Percentiles rank a stretch among this genome's conserved stretches.
Conservation (phyloP, 1,284 basidiomycete genomes). For the Microbotryum saponariae region DNA sequence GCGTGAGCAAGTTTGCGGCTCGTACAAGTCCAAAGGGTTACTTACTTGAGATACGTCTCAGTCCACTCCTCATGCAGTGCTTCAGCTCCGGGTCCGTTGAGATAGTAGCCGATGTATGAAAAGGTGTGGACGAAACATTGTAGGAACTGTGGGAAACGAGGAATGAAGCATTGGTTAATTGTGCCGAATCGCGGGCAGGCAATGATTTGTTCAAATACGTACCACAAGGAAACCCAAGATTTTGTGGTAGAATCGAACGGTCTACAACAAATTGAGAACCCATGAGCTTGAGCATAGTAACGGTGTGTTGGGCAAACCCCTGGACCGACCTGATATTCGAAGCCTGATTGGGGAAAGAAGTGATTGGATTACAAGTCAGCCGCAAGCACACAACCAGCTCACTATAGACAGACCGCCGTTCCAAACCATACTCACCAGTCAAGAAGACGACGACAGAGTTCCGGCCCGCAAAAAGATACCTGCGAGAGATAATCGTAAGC, state of each 20-base stretch:
- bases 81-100: background rate
- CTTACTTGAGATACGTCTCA: conserved; percentile 22
- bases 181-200: too few relatives aligned
- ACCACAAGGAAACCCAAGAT: conserved; percentile 9
- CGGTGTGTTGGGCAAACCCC: background rate
- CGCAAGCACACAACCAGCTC: too few relatives aligned
- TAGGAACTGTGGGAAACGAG: background rate
- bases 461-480: conserved; percentile 10
- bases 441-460: conserved; percentile 15
- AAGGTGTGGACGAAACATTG: conserved; percentile 19
- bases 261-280: background rate
- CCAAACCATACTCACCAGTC: conserved; percentile 11
- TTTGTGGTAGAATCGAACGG: conserved; percentile 23
- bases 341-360: background rate
- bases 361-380: background rate
- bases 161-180: too few relatives aligned
- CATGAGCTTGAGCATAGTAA: too few relatives aligned
- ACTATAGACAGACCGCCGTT: too few relatives aligned
- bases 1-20: background rate
- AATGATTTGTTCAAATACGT: too few relatives aligned
- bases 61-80: conserved; percentile 10
- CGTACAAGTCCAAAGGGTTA: background rate
- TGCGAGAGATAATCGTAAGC: too few relatives aligned
- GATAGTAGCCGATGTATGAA: conserved; percentile 15
- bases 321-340: conserved; percentile 11